Percentiles rank a stretch among this genome's conserved stretches.
phyloP scores from a whole-genome alignment of 108 stramenopile species.

The Stephanodiscus triporus region DNA sequence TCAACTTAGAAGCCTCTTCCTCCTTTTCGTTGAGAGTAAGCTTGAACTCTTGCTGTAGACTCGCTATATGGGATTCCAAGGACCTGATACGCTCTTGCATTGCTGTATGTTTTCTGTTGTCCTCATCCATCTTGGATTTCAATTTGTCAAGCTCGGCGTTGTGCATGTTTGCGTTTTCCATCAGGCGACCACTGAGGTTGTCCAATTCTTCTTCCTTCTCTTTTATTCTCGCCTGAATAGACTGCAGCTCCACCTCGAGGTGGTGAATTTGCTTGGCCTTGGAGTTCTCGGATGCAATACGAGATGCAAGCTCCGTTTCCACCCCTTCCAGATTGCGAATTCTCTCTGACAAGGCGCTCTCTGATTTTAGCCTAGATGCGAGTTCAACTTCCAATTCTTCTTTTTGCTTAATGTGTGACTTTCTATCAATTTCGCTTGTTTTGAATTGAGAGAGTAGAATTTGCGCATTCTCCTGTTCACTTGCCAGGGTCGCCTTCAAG shows the following conservation, averaged over 20 bases:
- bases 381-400: constrained; percentile 18
- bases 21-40: constrained; percentile 17
- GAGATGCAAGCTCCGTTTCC: constrained; percentile 21
- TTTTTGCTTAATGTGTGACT: constrained; percentile 14
- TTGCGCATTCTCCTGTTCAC: constrained; percentile 29
- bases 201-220: constrained; percentile 1
- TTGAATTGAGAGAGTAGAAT: constrained; percentile 38
- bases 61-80: constrained; percentile 33
- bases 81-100: constrained; percentile 28
- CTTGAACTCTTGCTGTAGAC: constrained; percentile 35
- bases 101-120: constrained; percentile 6
- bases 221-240: background rate
- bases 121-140: constrained; percentile 16
- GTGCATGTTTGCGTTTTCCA: constrained; percentile 20
- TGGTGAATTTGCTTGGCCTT: constrained; percentile 29
- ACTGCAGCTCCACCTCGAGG: constrained; percentile 22
- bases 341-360: constrained; percentile 18
- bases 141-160: constrained; percentile 21
- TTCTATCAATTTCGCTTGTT: constrained; percentile 37
- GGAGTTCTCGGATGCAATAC: constrained; percentile 22
- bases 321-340: constrained; percentile 19
- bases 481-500: constrained; percentile 33
- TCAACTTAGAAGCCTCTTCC: constrained; percentile 37
- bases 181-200: background rate
- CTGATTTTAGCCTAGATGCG: constrained; percentile 19